Conservation (phyloP, 176 grass and related monocot genomes). For the Oryza punctata region DNA sequence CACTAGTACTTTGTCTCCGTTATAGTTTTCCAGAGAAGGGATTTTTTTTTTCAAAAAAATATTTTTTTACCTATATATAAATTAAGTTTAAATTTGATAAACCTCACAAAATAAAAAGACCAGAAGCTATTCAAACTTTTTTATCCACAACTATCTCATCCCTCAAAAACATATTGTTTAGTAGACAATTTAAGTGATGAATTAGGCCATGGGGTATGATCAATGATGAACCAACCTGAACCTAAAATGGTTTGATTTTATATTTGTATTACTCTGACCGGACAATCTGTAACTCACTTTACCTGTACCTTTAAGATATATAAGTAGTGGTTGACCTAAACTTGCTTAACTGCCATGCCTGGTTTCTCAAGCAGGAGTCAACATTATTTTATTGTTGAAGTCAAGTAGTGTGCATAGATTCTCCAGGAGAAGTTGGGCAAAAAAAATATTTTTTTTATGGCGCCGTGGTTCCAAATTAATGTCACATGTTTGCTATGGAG, state of each 20-base stretch:
- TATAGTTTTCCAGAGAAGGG: too few species aligned
- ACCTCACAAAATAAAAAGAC: background rate
- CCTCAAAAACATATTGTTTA: too few species aligned
- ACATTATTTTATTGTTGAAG: background rate
- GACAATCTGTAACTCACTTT: background rate
- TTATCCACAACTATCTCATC: too few species aligned
- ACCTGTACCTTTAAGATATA: background rate
- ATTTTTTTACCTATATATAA: background rate
- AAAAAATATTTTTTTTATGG: background rate
- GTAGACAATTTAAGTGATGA: background rate
- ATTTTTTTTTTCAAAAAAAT: too few species aligned
- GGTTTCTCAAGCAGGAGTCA: background rate
- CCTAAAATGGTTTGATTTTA: background rate
- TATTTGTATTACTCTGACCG: background rate
- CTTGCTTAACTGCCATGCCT: background rate
- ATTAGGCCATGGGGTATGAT: background rate
- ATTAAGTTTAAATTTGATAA: background rate
- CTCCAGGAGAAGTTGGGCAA: background rate
- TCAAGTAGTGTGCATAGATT: background rate
- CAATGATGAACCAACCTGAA: background rate
- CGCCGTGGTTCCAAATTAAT: background rate
- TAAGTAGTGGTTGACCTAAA: background rate
- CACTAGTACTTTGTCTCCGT: too few species aligned
- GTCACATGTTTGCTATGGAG: background rate
- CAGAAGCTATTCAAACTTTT: background rate